These are phyloP conservation scores for Aspergillus caelatus DNA, from an alignment of 2,329 filamentous ascomycete genomes.

Conservation along the genomic window DNA sequence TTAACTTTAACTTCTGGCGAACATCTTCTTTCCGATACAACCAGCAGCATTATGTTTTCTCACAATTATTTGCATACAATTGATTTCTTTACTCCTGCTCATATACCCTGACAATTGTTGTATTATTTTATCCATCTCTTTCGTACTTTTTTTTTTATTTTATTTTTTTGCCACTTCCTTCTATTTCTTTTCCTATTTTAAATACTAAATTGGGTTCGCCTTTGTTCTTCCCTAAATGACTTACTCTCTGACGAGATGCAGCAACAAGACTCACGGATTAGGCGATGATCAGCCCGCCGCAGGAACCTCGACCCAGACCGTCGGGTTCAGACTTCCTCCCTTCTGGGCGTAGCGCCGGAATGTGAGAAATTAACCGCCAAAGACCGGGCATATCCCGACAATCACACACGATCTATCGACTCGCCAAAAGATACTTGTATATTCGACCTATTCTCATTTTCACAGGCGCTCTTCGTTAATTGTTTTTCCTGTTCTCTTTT, in stretches of 20 bases:
- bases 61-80: neutral
- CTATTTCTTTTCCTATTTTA: neutral
- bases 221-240: neutral
- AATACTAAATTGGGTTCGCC: neutral
- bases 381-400: neutral
- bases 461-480: neutral
- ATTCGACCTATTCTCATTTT: neutral
- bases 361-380: neutral
- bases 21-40: neutral
- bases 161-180: neutral
- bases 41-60: neutral
- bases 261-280: constrained; percentile 15
- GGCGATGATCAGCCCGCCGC: constrained; percentile 29
- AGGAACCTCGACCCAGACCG: constrained; percentile 33
- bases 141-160: neutral
- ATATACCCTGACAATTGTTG: neutral
- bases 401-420: neutral
- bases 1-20: neutral
- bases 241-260: neutral
- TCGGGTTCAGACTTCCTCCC: constrained; percentile 26
- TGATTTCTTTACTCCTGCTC: neutral
- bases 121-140: neutral
- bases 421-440: neutral
- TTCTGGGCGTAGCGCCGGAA: neutral
- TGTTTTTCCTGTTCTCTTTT: neutral